These are phyloP conservation scores for Chlorella sp. DNA, from an alignment of 139 green algal species.

Conservation along the genomic window DNA sequence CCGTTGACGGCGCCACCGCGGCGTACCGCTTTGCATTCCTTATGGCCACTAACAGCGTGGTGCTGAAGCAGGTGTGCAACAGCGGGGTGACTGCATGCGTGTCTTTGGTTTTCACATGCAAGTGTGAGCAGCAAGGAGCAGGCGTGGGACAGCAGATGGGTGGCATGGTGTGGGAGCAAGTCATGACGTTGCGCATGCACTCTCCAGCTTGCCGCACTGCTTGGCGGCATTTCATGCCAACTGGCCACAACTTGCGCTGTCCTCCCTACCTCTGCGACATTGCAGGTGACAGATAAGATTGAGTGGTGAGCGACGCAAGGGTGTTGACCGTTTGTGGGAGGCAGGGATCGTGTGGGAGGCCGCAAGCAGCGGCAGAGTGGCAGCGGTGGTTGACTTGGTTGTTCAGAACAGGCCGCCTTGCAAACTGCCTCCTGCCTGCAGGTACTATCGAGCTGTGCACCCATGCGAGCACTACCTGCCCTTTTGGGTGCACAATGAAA, in stretches of 20 bases:
- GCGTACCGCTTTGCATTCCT: background rate
- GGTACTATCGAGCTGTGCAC: background rate
- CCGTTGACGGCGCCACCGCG: background rate
- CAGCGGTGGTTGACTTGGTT: background rate
- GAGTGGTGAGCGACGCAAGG: background rate
- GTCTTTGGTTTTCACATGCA: too few species aligned
- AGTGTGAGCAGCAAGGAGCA: background rate
- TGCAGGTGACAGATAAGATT: background rate
- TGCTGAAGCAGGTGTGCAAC: background rate
- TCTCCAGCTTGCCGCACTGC: too few species aligned
- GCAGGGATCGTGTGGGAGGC: background rate
- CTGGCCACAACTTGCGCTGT: too few species aligned
- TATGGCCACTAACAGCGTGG: background rate
- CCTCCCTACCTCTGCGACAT: too few species aligned
- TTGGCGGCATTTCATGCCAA: too few species aligned
- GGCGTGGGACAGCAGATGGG: too few species aligned
- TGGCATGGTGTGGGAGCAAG: background rate
- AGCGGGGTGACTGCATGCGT: too few species aligned
- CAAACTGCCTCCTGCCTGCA: background rate
- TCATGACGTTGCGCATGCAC: too few species aligned
- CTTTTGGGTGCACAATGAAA: background rate
- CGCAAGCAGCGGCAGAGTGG: too few species aligned
- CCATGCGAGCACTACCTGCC: constrained; percentile 10
- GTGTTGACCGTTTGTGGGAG: background rate
- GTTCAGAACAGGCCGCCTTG: too few species aligned